Evolutionary conservation across 495 filamentous ascomycete species (phyloP), one percentile per base, ranked within the genome.

Genomic region (Baudoinia panamericana): DNA sequence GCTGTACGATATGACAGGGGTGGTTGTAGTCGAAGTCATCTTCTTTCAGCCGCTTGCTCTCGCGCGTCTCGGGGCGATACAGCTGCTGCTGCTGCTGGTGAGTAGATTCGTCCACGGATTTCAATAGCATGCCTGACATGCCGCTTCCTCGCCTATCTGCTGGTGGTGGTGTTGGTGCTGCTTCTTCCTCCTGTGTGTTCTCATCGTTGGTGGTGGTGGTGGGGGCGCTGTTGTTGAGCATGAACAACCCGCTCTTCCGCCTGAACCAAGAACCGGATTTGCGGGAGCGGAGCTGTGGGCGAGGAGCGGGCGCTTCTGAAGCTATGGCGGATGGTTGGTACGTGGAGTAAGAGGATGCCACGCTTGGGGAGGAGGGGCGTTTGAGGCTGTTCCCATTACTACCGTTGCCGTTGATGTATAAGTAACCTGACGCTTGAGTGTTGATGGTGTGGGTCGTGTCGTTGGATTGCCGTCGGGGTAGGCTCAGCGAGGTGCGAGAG

Each of bases 171-270:
- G n/a, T n/a, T n/a, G n/a, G n/a, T n/a, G n/a, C n/a, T n/a, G n/a
- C n/a, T n/a, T n/a, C n/a, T n/a, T n/a, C n/a, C n/a, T n/a, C n/a
- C n/a, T n/a, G n/a, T 29, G 9, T n/a, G 7, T 21, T 21, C n/a
- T 17, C 17, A 2, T 47, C 50, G n/a, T n/a, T n/a, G n/a, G n/a
- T n/a, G n/a, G n/a, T n/a, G n/a, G n/a, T n/a, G n/a, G n/a, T n/a
- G n/a, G n/a, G n/a, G n/a, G n/a, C n/a, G n/a, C n/a, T n/a, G 8
- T 43, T 38, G 38, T 39, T 38, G 11, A 47, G 32, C 27, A 20
- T 25, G 28, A 50, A 50, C 20, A 55, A 43, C 13, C 51, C 41
- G 38, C 59, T 62, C 54, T 57, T 62, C 27, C 59, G 46, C 52
- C 43, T 53, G 36, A 46, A 49, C 45, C 49, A 42, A 20, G 49